Evolutionary conservation across 495 filamentous ascomycete genomes (phyloP).

Genomic region (Echria macrotheca): DNA sequence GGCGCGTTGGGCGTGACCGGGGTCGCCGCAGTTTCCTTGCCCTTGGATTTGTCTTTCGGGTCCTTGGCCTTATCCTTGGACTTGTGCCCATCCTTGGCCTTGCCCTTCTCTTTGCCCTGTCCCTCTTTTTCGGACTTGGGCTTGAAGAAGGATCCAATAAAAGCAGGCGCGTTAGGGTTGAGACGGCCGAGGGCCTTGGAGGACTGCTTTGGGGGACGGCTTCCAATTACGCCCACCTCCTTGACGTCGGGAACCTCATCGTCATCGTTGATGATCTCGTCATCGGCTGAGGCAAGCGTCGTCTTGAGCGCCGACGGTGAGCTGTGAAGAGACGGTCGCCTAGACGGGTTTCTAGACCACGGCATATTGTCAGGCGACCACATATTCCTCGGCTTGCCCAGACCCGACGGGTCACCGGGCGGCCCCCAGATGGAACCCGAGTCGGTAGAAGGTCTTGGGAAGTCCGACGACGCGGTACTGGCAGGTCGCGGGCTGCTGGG

Average conservation of each 20-base stretch:
- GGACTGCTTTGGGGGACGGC: conserved; percentile 39
- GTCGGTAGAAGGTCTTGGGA: conserved; percentile 77
- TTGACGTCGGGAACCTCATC: conserved; percentile 37
- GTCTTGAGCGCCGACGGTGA: conserved; percentile 46
- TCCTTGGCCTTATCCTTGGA: conserved; percentile 26
- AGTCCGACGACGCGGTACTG: conserved; percentile 73
- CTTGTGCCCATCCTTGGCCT: conserved; percentile 23
- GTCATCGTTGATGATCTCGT: conserved; percentile 45
- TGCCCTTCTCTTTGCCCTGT: conserved; percentile 30
- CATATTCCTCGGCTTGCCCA: conserved; percentile 33
- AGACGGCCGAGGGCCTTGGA: conserved; percentile 40
- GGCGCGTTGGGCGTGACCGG: conserved; percentile 14
- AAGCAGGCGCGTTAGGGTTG: conserved; percentile 49
- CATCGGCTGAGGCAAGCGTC: conserved; percentile 44
- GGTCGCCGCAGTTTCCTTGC: conserved; percentile 18
- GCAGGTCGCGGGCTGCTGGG: conserved; percentile 68
- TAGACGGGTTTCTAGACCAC: conserved; percentile 43
- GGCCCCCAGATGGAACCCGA: conserved; percentile 52
- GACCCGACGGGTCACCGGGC: conserved; percentile 15
- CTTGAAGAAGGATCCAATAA: conserved; percentile 44
- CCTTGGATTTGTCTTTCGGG: conserved; percentile 23
- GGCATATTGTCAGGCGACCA: conserved; percentile 39
- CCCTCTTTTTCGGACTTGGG: conserved; percentile 33
- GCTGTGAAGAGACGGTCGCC: conserved; percentile 43
- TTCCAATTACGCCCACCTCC: conserved; percentile 47